Evolutionary conservation across 1,284 basidiomycete genomes (phyloP).

Genomic region (Ganoderma resinaceum): DNA sequence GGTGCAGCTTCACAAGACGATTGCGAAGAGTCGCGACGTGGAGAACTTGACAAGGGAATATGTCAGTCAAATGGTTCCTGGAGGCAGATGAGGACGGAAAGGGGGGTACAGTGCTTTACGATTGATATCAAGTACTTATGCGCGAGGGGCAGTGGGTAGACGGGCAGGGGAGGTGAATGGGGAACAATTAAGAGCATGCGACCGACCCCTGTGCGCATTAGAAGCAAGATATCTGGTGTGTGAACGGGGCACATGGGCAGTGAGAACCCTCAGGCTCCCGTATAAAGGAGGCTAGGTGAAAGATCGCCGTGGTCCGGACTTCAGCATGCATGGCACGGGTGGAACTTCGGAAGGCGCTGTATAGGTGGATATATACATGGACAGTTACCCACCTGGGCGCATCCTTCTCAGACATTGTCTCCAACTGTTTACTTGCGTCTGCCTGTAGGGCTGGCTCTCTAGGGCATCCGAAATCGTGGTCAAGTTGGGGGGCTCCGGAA

Average conservation of each 20-base stretch:
- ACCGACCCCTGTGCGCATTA: conserved; percentile 6
- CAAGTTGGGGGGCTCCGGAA: conserved; percentile 16
- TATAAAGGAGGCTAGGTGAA: neutral
- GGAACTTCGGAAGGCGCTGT: conserved; percentile 5
- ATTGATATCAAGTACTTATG: no score
- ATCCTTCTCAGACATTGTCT: conserved; percentile 4
- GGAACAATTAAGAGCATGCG: conserved; percentile 1
- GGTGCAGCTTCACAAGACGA: neutral
- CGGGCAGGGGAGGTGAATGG: neutral
- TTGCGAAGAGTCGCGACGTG: neutral
- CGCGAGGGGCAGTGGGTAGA: conserved; percentile 14
- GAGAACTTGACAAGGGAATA: neutral
- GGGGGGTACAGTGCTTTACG: no score
- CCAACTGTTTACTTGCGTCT: neutral
- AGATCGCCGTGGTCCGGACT: conserved; percentile 7
- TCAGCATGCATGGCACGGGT: neutral
- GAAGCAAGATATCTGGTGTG: conserved; percentile 16
- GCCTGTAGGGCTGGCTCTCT: neutral
- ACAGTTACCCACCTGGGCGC: conserved; percentile 12
- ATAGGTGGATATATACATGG: neutral
- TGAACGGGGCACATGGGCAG: conserved; percentile 24
- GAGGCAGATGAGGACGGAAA: neutral
- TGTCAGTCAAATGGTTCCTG: neutral
- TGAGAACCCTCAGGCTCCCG: neutral
- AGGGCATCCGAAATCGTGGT: conserved; percentile 10